These are phyloP conservation scores for Phytophthora tentaculata DNA, from an alignment of 352 stramenopile genomes.

Conservation along the genomic window DNA sequence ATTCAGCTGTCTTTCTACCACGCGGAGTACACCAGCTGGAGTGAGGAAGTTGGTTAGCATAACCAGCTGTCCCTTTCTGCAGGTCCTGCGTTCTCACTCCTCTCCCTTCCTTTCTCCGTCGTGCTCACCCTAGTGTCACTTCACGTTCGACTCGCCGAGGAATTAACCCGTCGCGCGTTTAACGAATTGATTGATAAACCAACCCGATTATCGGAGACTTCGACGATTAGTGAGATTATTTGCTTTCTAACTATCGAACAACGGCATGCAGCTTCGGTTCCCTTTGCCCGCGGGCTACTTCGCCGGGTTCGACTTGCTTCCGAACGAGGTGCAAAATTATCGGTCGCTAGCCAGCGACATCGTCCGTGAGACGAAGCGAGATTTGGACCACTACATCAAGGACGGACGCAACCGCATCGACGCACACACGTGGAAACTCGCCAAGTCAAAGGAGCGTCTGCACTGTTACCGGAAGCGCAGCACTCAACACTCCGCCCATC, in stretches of 20 bases:
- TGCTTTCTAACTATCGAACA: not conserved
- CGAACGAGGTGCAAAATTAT: constrained; percentile 59
- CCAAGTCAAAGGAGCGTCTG: constrained; percentile 71
- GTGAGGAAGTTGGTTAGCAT: constrained; percentile 9
- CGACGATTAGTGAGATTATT: not conserved
- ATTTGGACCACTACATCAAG: constrained; percentile 62
- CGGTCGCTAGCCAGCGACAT: constrained; percentile 66
- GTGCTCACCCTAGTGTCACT: constrained; percentile 25
- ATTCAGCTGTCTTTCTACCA: constrained; percentile 20
- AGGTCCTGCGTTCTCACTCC: constrained; percentile 20
- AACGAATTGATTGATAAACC: constrained; percentile 17
- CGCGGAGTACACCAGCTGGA: constrained; percentile 12
- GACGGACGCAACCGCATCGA: constrained; percentile 67
- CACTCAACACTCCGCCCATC: constrained; percentile 30
- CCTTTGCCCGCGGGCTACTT: constrained; percentile 73
- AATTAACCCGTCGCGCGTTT: constrained; percentile 11
- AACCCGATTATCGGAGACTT: constrained; percentile 13
- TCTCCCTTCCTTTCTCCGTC: constrained; percentile 17
- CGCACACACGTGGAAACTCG: constrained; percentile 66
- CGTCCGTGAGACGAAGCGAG: constrained; percentile 63
- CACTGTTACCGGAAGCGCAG: constrained; percentile 62
- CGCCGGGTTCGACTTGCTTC: constrained; percentile 71
- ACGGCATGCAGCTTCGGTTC: constrained; percentile 75
- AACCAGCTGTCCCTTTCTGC: constrained; percentile 35
- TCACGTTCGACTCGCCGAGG: constrained; percentile 35